These are phyloP conservation scores for Alternaria rosae DNA, from an alignment of 2,329 filamentous ascomycete species.

Conservation along the genomic window DNA sequence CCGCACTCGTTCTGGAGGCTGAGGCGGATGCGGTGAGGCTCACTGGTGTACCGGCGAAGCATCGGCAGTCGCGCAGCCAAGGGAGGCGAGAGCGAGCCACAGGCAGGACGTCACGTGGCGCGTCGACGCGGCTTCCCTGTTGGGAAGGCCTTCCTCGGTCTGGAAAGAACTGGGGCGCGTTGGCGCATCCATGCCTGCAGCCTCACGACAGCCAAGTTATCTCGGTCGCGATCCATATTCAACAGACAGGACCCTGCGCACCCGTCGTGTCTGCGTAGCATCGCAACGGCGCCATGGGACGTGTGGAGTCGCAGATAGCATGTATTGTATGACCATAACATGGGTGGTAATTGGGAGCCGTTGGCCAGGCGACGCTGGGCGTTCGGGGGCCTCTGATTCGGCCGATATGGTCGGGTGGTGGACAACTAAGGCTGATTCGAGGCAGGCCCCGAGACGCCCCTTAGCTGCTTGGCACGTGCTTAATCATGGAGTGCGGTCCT, in stretches of 20 bases:
- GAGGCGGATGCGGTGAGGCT: conserved; percentile 16
- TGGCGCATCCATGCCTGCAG: not conserved
- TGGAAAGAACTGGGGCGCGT: conserved; percentile 2
- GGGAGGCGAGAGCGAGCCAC: not conserved
- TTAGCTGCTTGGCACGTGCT: conserved; percentile 21
- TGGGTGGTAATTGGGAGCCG: conserved; percentile 16
- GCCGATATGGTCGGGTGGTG: conserved; percentile 12
- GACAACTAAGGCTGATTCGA: conserved; percentile 21
- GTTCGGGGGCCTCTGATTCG: conserved; percentile 17
- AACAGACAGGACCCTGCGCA: conserved; percentile 16
- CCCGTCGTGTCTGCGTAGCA: not conserved
- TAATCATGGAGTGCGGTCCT: conserved; percentile 16
- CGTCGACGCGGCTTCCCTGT: conserved; percentile 10
- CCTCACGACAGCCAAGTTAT: not conserved
- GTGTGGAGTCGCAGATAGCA: conserved; percentile 8
- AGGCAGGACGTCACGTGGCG: conserved; percentile 2
- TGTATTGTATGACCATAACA: conserved; percentile 22
- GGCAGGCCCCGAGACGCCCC: conserved; percentile 17
- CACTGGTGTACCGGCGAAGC: conserved; percentile 24
- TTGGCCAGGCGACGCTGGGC: conserved; percentile 25
- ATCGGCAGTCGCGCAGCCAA: conserved; percentile 21
- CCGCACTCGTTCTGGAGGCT: conserved; percentile 13
- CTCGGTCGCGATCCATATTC: not conserved
- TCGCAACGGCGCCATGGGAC: conserved; percentile 17
- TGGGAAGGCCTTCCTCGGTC: conserved; percentile 14